A percentile compares a stretch with the other conserved stretches of the same genome.
Conservation (phyloP, 2,329 filamentous ascomycete genomes). For the Calonectria hawksworthii region DNA sequence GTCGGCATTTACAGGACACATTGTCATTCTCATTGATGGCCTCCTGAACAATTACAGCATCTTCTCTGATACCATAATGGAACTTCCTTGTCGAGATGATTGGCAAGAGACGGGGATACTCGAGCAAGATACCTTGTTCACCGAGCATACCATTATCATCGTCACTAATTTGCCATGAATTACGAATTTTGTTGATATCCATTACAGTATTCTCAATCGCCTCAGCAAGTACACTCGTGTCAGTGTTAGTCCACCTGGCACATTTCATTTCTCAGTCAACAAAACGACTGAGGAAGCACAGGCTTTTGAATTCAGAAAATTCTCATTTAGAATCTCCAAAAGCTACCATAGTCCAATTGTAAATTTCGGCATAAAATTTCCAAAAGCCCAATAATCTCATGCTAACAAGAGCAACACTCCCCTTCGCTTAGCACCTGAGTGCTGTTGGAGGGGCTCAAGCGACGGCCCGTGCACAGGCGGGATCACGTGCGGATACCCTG, state of each 20-base stretch:
- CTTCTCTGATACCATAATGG: no score
- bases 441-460: not conserved
- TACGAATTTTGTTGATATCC: not conserved
- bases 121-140: not conserved
- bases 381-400: not conserved
- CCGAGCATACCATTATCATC: not conserved
- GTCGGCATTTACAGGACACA: no score
- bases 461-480: not conserved
- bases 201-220: not conserved
- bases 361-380: not conserved
- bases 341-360: not conserved
- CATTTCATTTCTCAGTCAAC: not conserved
- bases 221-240: not conserved
- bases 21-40: no score
- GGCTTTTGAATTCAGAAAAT: not conserved
- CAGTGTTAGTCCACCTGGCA: not conserved
- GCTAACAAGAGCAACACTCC: conserved; percentile 24
- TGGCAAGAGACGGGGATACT: not conserved
- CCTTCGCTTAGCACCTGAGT: conserved; percentile 45
- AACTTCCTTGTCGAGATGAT: not conserved
- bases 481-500: not conserved
- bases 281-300: not conserved
- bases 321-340: no score
- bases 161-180: not conserved
- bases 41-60: no score